Evolutionary conservation across 2,329 filamentous ascomycete species (phyloP).

Genomic region (Talaromyces pinophilus): DNA sequence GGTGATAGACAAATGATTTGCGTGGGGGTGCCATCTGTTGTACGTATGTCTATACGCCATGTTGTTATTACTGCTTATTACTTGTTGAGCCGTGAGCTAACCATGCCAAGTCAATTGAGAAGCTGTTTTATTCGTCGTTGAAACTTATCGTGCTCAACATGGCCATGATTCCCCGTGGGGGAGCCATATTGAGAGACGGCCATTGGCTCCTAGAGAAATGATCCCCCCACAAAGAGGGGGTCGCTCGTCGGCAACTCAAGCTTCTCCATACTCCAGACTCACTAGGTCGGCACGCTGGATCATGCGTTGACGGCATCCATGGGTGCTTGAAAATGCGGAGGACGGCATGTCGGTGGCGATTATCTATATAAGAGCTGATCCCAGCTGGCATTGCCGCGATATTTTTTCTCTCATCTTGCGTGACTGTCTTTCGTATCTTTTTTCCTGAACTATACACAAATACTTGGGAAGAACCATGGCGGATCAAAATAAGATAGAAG

Average conservation of each 20-base stretch:
- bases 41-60: neutral
- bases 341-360: neutral
- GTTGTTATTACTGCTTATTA: neutral
- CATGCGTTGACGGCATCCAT: neutral
- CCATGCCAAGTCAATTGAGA: neutral
- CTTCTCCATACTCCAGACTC: constrained; percentile 10
- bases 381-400: neutral
- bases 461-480: neutral
- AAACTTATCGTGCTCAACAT: neutral
- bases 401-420: neutral
- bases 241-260: neutral
- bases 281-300: neutral
- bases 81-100: neutral
- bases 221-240: neutral
- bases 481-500: constrained; percentile 1
- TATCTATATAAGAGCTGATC: constrained; percentile 9
- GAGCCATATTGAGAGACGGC: neutral
- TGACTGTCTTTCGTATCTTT: neutral
- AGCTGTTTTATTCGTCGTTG: neutral
- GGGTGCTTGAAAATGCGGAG: constrained; percentile 4
- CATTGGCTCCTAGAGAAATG: neutral
- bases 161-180: constrained; percentile 5
- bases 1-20: neutral
- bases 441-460: neutral
- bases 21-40: neutral